phyloP scores from a whole-genome alignment of 768 basidiomycete genomes.

The Hemileccinum rubropunctum region DNA sequence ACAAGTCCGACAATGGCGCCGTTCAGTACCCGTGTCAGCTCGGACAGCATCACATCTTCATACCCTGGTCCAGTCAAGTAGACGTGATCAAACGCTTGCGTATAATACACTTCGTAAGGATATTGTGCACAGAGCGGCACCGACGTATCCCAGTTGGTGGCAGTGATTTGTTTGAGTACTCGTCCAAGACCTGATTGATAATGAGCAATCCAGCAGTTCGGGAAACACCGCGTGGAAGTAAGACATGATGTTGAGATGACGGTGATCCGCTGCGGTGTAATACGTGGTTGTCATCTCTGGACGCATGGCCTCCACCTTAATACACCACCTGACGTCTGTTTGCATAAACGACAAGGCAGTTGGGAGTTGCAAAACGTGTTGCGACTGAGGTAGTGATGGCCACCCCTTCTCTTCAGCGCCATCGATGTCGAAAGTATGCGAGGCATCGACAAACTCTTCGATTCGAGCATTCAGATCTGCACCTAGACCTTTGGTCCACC shows the following conservation, averaged over 20 bases:
- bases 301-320: slow-evolving; percentile 44
- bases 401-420: slow-evolving; percentile 23
- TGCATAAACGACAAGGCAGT: not conserved
- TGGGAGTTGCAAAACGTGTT: slow-evolving; percentile 4
- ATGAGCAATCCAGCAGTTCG: slow-evolving; percentile 24
- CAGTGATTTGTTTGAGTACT: slow-evolving; percentile 36
- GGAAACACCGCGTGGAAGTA: slow-evolving; percentile 65
- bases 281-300: slow-evolving; percentile 24
- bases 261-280: slow-evolving; percentile 60
- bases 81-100: slow-evolving; percentile 56
- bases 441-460: slow-evolving; percentile 62
- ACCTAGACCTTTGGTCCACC: slow-evolving; percentile 94
- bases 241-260: slow-evolving; percentile 66
- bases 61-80: slow-evolving; percentile 68
- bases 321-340: not conserved
- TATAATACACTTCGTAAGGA: slow-evolving; percentile 72
- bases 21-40: slow-evolving; percentile 71
- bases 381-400: slow-evolving; percentile 10
- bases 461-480: slow-evolving; percentile 73
- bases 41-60: slow-evolving; percentile 74
- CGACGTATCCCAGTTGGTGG: slow-evolving; percentile 60
- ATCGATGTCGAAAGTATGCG: slow-evolving; percentile 24
- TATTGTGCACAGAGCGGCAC: slow-evolving; percentile 63
- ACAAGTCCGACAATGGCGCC: slow-evolving; percentile 80
- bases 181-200: slow-evolving; percentile 5